Conservation (phyloP, 2,329 filamentous ascomycete genomes). For the Pseudogymnoascus verrucosus region DNA sequence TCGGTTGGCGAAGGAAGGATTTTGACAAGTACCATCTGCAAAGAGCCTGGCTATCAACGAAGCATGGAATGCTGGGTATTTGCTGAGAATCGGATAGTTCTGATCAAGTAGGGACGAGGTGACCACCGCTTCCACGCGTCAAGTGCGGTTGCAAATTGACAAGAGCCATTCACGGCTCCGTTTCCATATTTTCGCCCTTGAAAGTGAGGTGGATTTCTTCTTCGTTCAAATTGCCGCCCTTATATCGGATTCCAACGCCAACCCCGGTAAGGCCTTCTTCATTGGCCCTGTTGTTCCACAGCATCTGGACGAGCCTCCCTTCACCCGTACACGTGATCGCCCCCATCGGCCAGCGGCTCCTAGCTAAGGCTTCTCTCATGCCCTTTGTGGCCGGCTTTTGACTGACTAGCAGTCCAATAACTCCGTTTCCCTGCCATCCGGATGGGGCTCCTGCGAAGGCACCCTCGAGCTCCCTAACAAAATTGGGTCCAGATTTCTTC, state of each 20-base stretch:
- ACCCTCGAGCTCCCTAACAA: constrained; percentile 71
- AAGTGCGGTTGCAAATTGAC: neutral
- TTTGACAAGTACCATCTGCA: neutral
- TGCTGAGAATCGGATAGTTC: neutral
- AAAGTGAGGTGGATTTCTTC: constrained; percentile 43
- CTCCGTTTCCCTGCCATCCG: constrained; percentile 58
- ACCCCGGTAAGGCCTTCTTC: constrained; percentile 54
- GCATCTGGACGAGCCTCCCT: constrained; percentile 56
- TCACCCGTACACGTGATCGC: constrained; percentile 54
- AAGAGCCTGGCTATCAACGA: neutral
- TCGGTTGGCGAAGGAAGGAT: neutral
- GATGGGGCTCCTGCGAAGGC: constrained; percentile 65
- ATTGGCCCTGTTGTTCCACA: constrained; percentile 63
- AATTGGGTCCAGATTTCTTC: constrained; percentile 42
- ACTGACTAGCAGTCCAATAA: constrained; percentile 64
- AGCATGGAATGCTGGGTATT: neutral
- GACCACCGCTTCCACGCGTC: neutral
- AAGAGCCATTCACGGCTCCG: neutral
- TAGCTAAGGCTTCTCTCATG: constrained; percentile 61
- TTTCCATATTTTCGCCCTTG: constrained; percentile 33
- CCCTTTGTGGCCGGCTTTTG: constrained; percentile 68
- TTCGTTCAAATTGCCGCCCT: constrained; percentile 22
- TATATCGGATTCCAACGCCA: constrained; percentile 41
- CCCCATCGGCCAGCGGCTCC: constrained; percentile 62
- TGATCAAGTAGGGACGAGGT: neutral